Evolutionary conservation across 495 filamentous ascomycete genomes (phyloP), one percentile per base, ranked within the genome.

Genomic region (Terfezia boudieri): DNA sequence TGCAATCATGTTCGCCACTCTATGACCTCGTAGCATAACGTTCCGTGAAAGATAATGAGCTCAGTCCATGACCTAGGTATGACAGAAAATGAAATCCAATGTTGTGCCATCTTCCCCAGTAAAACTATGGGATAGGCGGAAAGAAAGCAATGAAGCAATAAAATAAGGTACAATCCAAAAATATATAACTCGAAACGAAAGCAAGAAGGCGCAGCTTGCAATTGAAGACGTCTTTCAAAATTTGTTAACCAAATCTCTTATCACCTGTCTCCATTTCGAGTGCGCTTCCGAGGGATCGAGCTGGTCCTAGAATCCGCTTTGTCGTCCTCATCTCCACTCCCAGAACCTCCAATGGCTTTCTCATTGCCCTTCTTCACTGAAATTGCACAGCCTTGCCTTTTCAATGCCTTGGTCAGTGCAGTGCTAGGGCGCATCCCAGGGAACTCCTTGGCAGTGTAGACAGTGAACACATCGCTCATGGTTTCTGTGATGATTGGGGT

Each of bases 401-500:
- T 83, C 53, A 86, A 67, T 35, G 74, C 70, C 64, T 81, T 81
- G 26, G 82, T 83, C 36, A 86, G 63, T 22, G 71, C 67, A 23
- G 79, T 83, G 63, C 78, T 82, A 0, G 80, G 78, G 53, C 78
- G 71, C 90, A 96, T 94, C 8, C 90, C 89, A 0, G 86, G 85
- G 58, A 96, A 96, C 66, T 95, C 89, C 65, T 95, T 95, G n/a
- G 89, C 86, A 17, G 85, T 86, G 66, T 81, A 94, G 20, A 95
- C 90, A 22, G 80, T 79, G 64, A 96, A 95, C 9, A 78, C 70
- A 46, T 85, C 79, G 57, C 82, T 88, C 75, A 83, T 79, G 14
- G 74, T 56, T 55, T 65, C 62, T 49, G 62, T 65, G 56, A 65
- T 59, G 54, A 65, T 62, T 53, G 62, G 62, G 32, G 62, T 65